These are phyloP conservation scores for Candida pseudofarinosa DNA, from an alignment of 805 yeast genomes.

Conservation along the genomic window DNA sequence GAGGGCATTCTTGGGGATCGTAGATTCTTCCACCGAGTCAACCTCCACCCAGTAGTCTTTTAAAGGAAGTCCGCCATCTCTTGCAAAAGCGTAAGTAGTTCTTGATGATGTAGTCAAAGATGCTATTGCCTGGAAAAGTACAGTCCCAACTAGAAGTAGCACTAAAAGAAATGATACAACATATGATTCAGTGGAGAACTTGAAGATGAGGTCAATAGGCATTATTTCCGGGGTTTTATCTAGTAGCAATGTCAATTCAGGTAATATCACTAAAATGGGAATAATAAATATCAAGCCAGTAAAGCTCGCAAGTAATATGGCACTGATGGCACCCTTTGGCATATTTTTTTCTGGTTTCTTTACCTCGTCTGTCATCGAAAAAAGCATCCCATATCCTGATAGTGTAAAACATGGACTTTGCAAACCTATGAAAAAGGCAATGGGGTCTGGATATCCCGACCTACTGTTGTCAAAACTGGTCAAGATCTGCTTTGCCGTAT, in stretches of 20 bases:
- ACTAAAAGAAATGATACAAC: conserved; percentile 67
- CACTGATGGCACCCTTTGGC: conserved; percentile 66
- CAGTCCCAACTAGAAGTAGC: conserved; percentile 62
- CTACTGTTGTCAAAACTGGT: conserved; percentile 66
- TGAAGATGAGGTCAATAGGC: conserved; percentile 77
- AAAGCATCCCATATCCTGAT: conserved; percentile 79
- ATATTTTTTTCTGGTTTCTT: conserved; percentile 68
- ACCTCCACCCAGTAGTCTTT: conserved; percentile 63
- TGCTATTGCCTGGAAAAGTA: conserved; percentile 73
- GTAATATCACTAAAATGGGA: conserved; percentile 68
- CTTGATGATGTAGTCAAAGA: conserved; percentile 78
- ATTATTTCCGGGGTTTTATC: conserved; percentile 61
- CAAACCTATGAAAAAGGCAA: conserved; percentile 74
- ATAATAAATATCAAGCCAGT: conserved; percentile 70
- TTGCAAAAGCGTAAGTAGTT: conserved; percentile 75
- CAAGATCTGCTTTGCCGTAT: conserved; percentile 55
- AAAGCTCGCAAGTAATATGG: conserved; percentile 61
- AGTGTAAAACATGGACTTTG: conserved; percentile 76
- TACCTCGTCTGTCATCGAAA: conserved; percentile 81
- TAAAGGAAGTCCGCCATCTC: conserved; percentile 77
- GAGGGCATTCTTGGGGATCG: conserved; percentile 69
- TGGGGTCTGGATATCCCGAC: conserved; percentile 69
- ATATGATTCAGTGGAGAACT: conserved; percentile 63
- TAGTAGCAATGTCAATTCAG: conserved; percentile 54
- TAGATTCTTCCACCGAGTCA: conserved; percentile 49